These are phyloP conservation scores for Petasospora fabianii DNA, from an alignment of 1,139 yeast species.

Conservation along the genomic window DNA sequence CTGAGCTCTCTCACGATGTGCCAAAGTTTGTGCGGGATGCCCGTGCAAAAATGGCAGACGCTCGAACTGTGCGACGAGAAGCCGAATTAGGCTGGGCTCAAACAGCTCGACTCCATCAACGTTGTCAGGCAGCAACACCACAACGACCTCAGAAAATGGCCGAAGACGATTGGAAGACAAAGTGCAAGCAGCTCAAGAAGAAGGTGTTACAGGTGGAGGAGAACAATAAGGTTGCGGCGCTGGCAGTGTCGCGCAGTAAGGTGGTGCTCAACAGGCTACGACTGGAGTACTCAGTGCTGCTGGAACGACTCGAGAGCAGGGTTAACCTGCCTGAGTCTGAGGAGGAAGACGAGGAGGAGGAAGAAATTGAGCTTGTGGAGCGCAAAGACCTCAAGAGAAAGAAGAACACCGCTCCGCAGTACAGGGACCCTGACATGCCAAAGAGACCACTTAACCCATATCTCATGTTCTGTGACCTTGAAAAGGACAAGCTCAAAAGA, in stretches of 20 bases:
- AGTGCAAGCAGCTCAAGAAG: constrained; percentile 54
- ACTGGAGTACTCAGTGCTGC: constrained; percentile 72
- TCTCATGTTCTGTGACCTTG: constrained; percentile 75
- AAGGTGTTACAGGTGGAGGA: constrained; percentile 74
- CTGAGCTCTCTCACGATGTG: no score
- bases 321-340: constrained; percentile 30
- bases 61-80: no score
- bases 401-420: constrained; percentile 28
- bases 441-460: constrained; percentile 90
- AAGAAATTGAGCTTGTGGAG: constrained; percentile 23
- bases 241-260: constrained; percentile 78
- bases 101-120: no score
- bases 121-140: no score
- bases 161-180: constrained; percentile 16
- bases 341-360: constrained; percentile 20
- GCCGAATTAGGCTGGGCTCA: no score
- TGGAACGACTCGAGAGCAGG: constrained; percentile 74
- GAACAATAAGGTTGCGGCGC: constrained; percentile 71
- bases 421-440: constrained; percentile 78
- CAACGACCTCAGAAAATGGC: no score
- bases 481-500: constrained; percentile 66
- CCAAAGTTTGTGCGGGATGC: no score
- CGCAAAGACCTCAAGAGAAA: constrained; percentile 28
- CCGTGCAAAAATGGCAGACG: background rate
- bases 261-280: constrained; percentile 74